phyloP scores from a whole-genome alignment of 176 grass and related monocot genomes.

The Raddia distichophylla region DNA sequence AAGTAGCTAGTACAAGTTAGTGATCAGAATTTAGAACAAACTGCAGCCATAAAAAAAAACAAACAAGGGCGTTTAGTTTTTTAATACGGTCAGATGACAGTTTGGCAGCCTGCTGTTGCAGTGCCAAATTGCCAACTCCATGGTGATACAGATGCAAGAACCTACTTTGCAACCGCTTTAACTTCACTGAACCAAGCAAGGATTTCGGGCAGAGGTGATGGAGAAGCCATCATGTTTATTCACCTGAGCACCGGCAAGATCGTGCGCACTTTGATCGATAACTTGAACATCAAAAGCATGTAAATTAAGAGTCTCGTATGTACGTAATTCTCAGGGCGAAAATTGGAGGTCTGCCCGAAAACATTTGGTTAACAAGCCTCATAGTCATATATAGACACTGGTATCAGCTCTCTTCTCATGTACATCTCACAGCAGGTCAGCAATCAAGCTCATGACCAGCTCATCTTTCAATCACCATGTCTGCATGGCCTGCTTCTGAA shows the following conservation, averaged over 20 bases:
- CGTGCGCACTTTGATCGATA: neutral
- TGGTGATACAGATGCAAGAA: neutral
- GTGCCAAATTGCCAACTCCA: neutral
- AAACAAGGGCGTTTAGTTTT: neutral
- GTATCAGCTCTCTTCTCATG: constrained; percentile 48
- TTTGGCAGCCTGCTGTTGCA: neutral
- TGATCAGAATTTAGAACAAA: neutral
- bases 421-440: constrained; percentile 28
- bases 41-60: neutral
- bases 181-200: neutral
- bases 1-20: neutral
- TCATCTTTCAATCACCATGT: constrained; percentile 53
- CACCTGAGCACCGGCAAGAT: neutral
- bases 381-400: constrained; percentile 6
- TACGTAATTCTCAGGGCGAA: constrained; percentile 60
- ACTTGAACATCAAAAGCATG: neutral
- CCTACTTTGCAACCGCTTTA: neutral
- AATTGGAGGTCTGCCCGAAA: constrained; percentile 71
- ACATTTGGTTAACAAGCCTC: constrained; percentile 45
- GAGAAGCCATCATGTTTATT: constrained; percentile 8
- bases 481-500: constrained; percentile 41
- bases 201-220: neutral
- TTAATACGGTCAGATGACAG: neutral
- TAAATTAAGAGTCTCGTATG: neutral
- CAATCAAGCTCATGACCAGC: constrained; percentile 46